These are phyloP conservation scores for Galerina marginata DNA, from an alignment of 768 basidiomycete genomes.

Conservation along the genomic window DNA sequence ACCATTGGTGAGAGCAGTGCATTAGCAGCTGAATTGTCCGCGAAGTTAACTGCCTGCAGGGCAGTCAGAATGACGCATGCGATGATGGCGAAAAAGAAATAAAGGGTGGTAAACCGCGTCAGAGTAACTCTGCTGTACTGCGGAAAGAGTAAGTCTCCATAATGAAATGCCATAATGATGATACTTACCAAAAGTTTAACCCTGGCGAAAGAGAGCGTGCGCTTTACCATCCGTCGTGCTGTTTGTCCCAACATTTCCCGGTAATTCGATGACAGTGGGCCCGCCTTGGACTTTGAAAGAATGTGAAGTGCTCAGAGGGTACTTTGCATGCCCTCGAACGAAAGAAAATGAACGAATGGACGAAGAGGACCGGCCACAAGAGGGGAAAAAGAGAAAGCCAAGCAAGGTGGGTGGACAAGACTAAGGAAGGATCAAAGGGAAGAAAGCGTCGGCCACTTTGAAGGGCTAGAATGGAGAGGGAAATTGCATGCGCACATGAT, in stretches of 20 bases:
- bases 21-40: conserved; percentile 41
- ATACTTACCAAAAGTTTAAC: conserved; percentile 36
- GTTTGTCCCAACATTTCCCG: conserved; percentile 4
- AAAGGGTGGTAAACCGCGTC: conserved; percentile 53
- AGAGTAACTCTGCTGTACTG: conserved; percentile 55
- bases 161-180: not conserved
- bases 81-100: conserved; percentile 51
- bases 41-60: conserved; percentile 45
- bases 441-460: too few relatives aligned
- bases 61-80: conserved; percentile 45
- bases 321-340: conserved; percentile 3
- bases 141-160: not conserved
- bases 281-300: not conserved
- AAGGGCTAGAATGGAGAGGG: too few relatives aligned
- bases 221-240: conserved; percentile 25
- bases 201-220: conserved; percentile 26
- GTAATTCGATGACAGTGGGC: not conserved
- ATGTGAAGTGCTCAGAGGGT: not conserved
- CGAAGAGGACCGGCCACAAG: conserved; percentile 4
- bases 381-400: not conserved
- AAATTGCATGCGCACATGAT: too few relatives aligned
- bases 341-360: conserved; percentile 4
- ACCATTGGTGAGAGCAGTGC: conserved; percentile 38
- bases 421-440: too few relatives aligned
- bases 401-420: not conserved